phyloP scores from a whole-genome alignment of 768 basidiomycete species.

The Amanita muscaria region DNA sequence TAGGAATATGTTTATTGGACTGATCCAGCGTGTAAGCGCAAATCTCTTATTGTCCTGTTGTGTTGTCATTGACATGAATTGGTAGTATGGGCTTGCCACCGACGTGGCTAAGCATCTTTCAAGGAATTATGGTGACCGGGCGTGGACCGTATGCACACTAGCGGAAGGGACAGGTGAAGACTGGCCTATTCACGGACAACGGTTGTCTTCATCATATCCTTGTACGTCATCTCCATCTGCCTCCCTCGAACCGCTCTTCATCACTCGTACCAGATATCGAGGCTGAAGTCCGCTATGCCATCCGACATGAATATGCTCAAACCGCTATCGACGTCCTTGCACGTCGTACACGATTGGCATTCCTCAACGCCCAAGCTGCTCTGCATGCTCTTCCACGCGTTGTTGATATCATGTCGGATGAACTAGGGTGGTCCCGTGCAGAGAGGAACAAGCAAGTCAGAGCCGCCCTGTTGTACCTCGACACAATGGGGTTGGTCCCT shows the following conservation, averaged over 20 bases:
- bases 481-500: slow-evolving; percentile 77
- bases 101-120: slow-evolving; percentile 91
- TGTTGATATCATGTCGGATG: slow-evolving; percentile 84
- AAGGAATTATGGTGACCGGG: slow-evolving; percentile 92
- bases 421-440: slow-evolving; percentile 65
- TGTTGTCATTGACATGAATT: neutral
- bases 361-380: slow-evolving; percentile 85
- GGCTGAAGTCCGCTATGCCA: slow-evolving; percentile 86
- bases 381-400: slow-evolving; percentile 79
- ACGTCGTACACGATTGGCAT: slow-evolving; percentile 83
- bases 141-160: slow-evolving; percentile 87
- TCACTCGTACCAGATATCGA: slow-evolving; percentile 56
- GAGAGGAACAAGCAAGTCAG: slow-evolving; percentile 54
- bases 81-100: slow-evolving; percentile 78
- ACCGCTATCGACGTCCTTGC: slow-evolving; percentile 92
- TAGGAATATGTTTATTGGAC: slow-evolving; percentile 92
- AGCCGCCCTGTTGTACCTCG: slow-evolving; percentile 56
- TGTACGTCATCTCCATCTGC: slow-evolving; percentile 35
- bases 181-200: slow-evolving; percentile 84
- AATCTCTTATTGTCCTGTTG: slow-evolving; percentile 2
- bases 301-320: slow-evolving; percentile 83
- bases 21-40: slow-evolving; percentile 74
- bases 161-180: slow-evolving; percentile 65
- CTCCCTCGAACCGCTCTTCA: neutral
- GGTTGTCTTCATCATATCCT: slow-evolving; percentile 65